Evolutionary conservation across 1,284 basidiomycete species (phyloP).

Genomic region (Fistulina hepatica): DNA sequence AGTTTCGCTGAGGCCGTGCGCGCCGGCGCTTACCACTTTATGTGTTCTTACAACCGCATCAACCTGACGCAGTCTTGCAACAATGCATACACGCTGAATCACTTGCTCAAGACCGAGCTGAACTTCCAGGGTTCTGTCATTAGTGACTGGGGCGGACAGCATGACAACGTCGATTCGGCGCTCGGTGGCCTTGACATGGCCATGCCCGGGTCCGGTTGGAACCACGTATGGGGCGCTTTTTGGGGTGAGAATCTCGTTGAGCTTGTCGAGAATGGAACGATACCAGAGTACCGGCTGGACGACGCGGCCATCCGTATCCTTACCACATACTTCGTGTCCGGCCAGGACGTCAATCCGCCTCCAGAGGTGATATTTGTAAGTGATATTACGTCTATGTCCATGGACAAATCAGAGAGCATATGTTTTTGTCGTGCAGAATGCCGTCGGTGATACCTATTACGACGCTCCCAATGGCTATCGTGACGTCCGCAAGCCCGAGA

Average conservation of each 20-base stretch:
- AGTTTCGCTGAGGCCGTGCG: conserved; percentile 34
- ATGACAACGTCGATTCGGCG: conserved; percentile 7
- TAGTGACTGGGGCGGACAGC: conserved; percentile 14
- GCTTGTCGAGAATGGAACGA: conserved; percentile 59
- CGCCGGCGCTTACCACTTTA: conserved; percentile 34
- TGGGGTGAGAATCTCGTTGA: conserved; percentile 55
- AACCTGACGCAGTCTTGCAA: conserved; percentile 77
- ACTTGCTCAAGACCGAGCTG: conserved; percentile 68
- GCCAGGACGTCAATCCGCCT: conserved; percentile 51
- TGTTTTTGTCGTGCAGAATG: too few relatives aligned
- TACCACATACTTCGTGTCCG: conserved; percentile 50
- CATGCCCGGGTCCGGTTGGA: conserved; percentile 27
- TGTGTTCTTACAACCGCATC: too few relatives aligned
- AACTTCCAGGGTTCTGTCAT: conserved; percentile 65
- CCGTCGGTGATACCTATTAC: too few relatives aligned
- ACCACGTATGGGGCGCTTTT: conserved; percentile 30
- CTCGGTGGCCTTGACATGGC: conserved; percentile 10
- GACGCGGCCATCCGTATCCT: conserved; percentile 61
- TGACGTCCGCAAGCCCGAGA: too few relatives aligned
- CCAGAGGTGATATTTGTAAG: conserved; percentile 33
- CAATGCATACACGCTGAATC: conserved; percentile 66
- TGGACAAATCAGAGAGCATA: conserved; percentile 59
- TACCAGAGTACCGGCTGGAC: conserved; percentile 51
- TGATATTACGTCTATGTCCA: conserved; percentile 43
- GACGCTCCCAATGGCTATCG: too few relatives aligned